Evolutionary conservation across 1,284 basidiomycete species (phyloP).

Genomic region (Ustilago trichophora): DNA sequence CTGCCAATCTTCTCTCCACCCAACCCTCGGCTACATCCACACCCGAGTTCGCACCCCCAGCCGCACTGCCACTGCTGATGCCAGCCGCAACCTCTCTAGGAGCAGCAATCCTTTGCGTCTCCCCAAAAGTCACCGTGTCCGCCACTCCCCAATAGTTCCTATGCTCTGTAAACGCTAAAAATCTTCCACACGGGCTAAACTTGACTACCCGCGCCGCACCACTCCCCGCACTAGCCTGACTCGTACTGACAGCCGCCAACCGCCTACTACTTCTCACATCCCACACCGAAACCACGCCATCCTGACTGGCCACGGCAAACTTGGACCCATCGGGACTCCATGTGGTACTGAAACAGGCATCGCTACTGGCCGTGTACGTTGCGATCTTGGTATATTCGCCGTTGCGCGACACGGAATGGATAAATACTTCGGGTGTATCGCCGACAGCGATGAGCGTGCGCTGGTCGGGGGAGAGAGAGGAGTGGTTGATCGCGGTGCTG

Average conservation of each 20-base stretch:
- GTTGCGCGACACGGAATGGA: constrained; percentile 31
- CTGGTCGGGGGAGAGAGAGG: constrained; percentile 78
- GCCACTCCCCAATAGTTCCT: constrained; percentile 46
- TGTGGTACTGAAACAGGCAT: constrained; percentile 79
- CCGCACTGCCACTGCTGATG: not conserved
- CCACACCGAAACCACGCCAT: constrained; percentile 76
- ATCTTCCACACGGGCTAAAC: constrained; percentile 50
- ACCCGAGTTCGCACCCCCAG: not conserved
- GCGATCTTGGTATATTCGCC: constrained; percentile 48
- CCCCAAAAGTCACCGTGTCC: constrained; percentile 47
- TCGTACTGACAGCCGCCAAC: constrained; percentile 50
- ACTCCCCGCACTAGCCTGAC: constrained; percentile 23
- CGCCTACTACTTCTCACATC: constrained; percentile 64
- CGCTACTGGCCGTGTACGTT: constrained; percentile 65
- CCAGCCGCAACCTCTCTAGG: constrained; percentile 19
- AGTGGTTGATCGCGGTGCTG: constrained; percentile 52
- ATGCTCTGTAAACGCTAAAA: constrained; percentile 57
- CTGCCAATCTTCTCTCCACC: constrained; percentile 2
- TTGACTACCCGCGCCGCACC: constrained; percentile 55
- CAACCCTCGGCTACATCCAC: constrained; percentile 1
- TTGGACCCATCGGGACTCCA: constrained; percentile 82
- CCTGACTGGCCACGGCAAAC: constrained; percentile 85
- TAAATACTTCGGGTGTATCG: constrained; percentile 81
- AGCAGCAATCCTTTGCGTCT: constrained; percentile 31
- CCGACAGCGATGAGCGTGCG: constrained; percentile 83